A percentile compares a stretch with the other conserved stretches of the same genome.
Evolutionary conservation across 306 rosid species (phyloP).

Genomic region (Cercis canadensis): DNA sequence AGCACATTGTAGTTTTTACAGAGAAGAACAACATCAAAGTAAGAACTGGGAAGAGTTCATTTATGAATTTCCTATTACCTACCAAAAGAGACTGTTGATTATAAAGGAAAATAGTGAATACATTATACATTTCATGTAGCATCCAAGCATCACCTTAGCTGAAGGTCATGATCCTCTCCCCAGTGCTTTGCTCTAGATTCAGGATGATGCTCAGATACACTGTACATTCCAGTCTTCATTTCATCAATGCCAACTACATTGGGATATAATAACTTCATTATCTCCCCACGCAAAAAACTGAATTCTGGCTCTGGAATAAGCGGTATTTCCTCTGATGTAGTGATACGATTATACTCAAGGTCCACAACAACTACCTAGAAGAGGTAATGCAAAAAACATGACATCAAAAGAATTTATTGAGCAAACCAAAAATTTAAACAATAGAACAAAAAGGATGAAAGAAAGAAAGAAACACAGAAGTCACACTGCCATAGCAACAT

Average conservation of each 20-base stretch:
- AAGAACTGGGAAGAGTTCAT: constrained; percentile 10
- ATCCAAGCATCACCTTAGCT: constrained; percentile 77
- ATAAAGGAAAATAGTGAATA: constrained; percentile 35
- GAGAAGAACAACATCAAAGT: background rate
- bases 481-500: constrained; percentile 14
- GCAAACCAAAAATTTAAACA: background rate
- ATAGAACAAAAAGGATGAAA: too few relatives aligned
- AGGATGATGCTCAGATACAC: constrained; percentile 60
- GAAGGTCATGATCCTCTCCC: constrained; percentile 96
- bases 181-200: constrained; percentile 75
- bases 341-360: constrained; percentile 83
- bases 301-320: constrained; percentile 93
- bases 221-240: constrained; percentile 60
- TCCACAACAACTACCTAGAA: constrained; percentile 95
- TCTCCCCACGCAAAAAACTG: constrained; percentile 76
- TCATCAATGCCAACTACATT: constrained; percentile 91
- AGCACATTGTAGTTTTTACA: background rate
- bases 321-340: constrained; percentile 96
- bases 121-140: constrained; percentile 38
- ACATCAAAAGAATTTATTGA: background rate
- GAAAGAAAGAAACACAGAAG: background rate
- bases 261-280: constrained; percentile 75
- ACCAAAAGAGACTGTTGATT: constrained; percentile 12
- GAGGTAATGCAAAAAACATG: constrained; percentile 29
- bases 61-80: constrained; percentile 4